A percentile compares a stretch with the other conserved stretches of the same genome.
Evolutionary conservation across 73 alveolate species (phyloP).

Genomic region (Durusdinium trenchii): DNA sequence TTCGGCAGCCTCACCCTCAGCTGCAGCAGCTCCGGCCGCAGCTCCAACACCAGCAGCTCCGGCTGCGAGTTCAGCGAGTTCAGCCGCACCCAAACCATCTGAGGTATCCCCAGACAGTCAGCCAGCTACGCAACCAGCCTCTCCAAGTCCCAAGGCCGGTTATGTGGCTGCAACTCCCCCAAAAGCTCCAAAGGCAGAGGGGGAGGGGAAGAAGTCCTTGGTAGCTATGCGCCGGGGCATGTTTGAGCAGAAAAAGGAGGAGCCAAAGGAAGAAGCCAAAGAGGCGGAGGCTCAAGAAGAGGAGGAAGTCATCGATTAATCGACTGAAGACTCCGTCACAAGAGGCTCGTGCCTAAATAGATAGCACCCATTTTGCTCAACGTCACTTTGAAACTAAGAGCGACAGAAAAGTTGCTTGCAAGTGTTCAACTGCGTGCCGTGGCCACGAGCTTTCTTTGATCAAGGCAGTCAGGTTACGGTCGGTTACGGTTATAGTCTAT

Average conservation of each 20-base stretch:
- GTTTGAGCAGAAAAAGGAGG: slow-evolving; percentile 85
- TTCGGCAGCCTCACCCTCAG: neutral
- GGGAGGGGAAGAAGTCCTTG: slow-evolving; percentile 73
- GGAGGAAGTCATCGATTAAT: slow-evolving; percentile 83
- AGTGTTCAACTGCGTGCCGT: neutral
- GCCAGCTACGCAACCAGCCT: neutral
- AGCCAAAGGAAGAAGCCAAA: slow-evolving; percentile 56
- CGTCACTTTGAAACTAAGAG: slow-evolving; percentile 30
- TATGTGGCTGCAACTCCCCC: slow-evolving; percentile 22
- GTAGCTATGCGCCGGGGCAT: slow-evolving; percentile 77
- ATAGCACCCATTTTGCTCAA: slow-evolving; percentile 37
- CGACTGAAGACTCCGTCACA: slow-evolving; percentile 38
- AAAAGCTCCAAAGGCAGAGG: slow-evolving; percentile 91
- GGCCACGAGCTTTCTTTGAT: too few relatives aligned
- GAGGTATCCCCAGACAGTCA: neutral
- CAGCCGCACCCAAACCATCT: neutral
- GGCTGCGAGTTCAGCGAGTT: neutral
- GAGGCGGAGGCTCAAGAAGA: slow-evolving; percentile 57
- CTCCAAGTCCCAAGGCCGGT: slow-evolving; percentile 30
- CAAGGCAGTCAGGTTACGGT: too few relatives aligned
- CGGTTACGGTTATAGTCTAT: too few relatives aligned
- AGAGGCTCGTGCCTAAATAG: slow-evolving; percentile 34
- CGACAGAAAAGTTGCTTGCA: neutral
- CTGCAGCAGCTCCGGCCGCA: neutral
- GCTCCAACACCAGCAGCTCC: slow-evolving; percentile 42